A percentile compares a stretch with the other conserved stretches of the same genome.
Evolutionary conservation across 2,329 filamentous ascomycete species (phyloP).

Genomic region (Talaromyces sp.): DNA sequence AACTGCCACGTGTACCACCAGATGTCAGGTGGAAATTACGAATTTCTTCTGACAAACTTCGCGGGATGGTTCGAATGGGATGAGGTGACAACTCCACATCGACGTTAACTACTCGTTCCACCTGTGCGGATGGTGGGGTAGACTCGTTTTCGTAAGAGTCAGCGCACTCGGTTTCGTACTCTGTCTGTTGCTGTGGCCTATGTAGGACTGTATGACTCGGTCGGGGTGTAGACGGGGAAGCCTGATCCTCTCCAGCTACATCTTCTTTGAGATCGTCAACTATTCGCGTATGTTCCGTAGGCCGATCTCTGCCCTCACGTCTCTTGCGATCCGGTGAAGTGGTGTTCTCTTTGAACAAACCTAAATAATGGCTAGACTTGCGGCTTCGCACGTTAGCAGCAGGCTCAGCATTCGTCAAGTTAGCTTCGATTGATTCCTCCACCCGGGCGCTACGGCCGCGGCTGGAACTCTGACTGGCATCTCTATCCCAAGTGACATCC

Average conservation of each 20-base stretch:
- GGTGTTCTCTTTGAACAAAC: conserved; percentile 62
- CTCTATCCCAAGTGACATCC: conserved; percentile 24
- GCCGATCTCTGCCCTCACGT: conserved; percentile 44
- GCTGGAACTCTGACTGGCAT: conserved; percentile 39
- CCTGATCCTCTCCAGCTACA: conserved; percentile 7
- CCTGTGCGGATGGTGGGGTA: neutral
- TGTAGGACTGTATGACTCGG: conserved; percentile 21
- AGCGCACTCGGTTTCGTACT: conserved; percentile 7
- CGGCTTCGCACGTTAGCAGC: conserved; percentile 56
- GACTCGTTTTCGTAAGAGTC: neutral
- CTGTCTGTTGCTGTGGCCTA: conserved; percentile 18
- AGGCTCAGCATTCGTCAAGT: conserved; percentile 56
- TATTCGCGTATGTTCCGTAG: conserved; percentile 34
- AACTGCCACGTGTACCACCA: conserved; percentile 43
- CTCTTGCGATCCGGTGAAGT: conserved; percentile 51
- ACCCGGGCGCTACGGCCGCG: conserved; percentile 47
- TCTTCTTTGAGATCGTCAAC: conserved; percentile 19
- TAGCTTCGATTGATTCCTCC: conserved; percentile 63
- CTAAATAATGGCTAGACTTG: conserved; percentile 64
- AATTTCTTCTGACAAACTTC: conserved; percentile 55
- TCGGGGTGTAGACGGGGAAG: conserved; percentile 11
- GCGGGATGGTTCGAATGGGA: conserved; percentile 41
- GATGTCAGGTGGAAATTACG: conserved; percentile 53
- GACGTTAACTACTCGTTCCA: conserved; percentile 5
- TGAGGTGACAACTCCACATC: conserved; percentile 26